phyloP scores from a whole-genome alignment of 352 stramenopile species.

The Phytophthora macrochlamydospora region DNA sequence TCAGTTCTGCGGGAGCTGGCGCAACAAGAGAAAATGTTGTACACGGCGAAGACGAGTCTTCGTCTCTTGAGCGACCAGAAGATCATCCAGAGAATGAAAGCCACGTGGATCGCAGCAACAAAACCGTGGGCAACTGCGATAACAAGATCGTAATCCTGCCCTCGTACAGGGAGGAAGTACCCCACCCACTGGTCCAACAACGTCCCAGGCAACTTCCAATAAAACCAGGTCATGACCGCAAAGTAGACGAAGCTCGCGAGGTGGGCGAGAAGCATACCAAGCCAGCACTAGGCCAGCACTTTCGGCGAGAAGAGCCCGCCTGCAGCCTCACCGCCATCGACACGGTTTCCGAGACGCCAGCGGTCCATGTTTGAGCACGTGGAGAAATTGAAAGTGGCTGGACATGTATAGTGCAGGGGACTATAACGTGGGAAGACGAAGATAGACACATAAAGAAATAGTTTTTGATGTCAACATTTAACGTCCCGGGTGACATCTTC shows the following conservation, averaged over 20 bases:
- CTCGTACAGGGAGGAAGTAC: conserved; percentile 17
- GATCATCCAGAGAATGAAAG: conserved; percentile 25
- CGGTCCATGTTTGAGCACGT: not conserved
- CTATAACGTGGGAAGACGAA: not conserved
- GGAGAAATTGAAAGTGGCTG: not conserved
- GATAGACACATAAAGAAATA: not conserved
- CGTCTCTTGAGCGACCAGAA: conserved; percentile 26
- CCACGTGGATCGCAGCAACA: conserved; percentile 12
- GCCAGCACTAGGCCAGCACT: conserved; percentile 9
- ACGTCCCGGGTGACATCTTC: not conserved
- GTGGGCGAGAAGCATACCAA: conserved; percentile 17
- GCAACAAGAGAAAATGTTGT: conserved; percentile 4
- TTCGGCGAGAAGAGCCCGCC: not conserved
- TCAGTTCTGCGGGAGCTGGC: not conserved
- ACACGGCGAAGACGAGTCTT: conserved; percentile 21
- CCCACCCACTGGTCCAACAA: conserved; percentile 17
- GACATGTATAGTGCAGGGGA: not conserved
- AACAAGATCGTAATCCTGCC: conserved; percentile 2
- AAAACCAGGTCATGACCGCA: conserved; percentile 18
- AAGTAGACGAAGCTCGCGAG: conserved; percentile 15
- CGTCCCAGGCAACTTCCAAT: conserved; percentile 23
- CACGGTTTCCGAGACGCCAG: not conserved
- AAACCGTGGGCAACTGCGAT: conserved; percentile 1
- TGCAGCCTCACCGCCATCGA: not conserved
- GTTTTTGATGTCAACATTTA: too few species aligned